These are phyloP conservation scores for Diaporthe velutina DNA, from an alignment of 2,329 filamentous ascomycete species.

Conservation along the genomic window DNA sequence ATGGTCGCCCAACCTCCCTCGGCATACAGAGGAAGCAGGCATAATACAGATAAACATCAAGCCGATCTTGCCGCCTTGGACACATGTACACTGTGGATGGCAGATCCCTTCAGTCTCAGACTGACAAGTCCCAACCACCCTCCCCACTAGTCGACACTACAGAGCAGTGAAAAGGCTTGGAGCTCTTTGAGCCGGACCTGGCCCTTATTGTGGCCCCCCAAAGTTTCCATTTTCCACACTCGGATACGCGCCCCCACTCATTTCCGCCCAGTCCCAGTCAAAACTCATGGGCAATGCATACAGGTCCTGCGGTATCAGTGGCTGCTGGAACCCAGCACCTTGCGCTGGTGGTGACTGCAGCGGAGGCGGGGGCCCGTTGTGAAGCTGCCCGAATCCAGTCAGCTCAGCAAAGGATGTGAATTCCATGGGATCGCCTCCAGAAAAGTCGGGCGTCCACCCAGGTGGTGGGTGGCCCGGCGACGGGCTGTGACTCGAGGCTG, in stretches of 20 bases:
- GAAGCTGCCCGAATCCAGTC: constrained; percentile 56
- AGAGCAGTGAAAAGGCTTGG: neutral
- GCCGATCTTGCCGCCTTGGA: neutral
- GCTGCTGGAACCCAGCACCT: constrained; percentile 76
- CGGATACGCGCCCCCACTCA: constrained; percentile 75
- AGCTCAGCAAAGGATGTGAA: constrained; percentile 58
- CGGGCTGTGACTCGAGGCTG: constrained; percentile 53
- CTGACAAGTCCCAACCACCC: neutral
- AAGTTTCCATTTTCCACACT: constrained; percentile 74
- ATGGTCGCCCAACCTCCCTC: constrained; percentile 11
- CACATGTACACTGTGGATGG: neutral
- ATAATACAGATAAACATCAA: constrained; percentile 8
- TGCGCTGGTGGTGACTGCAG: constrained; percentile 52
- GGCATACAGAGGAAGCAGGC: neutral
- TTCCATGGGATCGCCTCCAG: constrained; percentile 48
- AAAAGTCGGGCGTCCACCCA: constrained; percentile 63
- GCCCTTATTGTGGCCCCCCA: constrained; percentile 42
- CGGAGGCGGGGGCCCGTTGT: constrained; percentile 43
- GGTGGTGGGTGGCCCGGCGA: constrained; percentile 60
- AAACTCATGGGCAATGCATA: constrained; percentile 97
- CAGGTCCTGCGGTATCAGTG: constrained; percentile 90
- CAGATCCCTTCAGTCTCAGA: neutral
- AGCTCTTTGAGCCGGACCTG: neutral
- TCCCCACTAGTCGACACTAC: neutral
- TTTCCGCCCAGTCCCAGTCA: constrained; percentile 86